These are phyloP conservation scores for Lodderomyces elongisporus DNA, from an alignment of 1,139 yeast genomes.

Conservation along the genomic window DNA sequence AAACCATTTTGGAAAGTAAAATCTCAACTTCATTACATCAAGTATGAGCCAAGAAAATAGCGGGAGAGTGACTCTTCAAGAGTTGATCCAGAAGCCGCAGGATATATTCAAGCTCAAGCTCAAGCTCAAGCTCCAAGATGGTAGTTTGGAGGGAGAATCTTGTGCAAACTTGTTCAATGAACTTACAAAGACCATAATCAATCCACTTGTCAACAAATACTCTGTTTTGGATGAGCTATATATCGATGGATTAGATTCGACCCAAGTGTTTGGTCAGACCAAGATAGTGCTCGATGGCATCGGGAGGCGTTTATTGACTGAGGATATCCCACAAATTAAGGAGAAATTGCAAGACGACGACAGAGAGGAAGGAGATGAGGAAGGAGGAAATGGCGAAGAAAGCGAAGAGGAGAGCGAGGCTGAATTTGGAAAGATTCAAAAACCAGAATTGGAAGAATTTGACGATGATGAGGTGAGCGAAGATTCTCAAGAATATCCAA, in stretches of 20 bases:
- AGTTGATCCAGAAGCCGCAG: constrained; percentile 21
- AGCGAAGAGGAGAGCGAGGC: constrained; percentile 18
- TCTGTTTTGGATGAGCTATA: constrained; percentile 78
- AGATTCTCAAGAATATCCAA: constrained; percentile 9
- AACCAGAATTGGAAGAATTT: constrained; percentile 6
- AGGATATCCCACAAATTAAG: constrained; percentile 11
- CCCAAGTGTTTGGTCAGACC: constrained; percentile 92
- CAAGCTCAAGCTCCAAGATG: constrained; percentile 12
- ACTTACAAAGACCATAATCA: constrained; percentile 52
- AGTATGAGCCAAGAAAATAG: no score
- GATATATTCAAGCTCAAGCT: constrained; percentile 23
- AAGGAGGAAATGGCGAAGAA: constrained; percentile 12
- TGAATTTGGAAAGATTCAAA: constrained; percentile 10
- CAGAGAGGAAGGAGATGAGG: constrained; percentile 15
- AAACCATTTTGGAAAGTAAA: no score
- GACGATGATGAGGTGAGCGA: constrained; percentile 7
- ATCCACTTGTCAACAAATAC: constrained; percentile 58
- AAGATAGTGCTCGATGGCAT: constrained; percentile 59
- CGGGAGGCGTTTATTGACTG: constrained; percentile 35
- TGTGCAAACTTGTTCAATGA: constrained; percentile 22
- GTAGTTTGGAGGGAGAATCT: constrained; percentile 8
- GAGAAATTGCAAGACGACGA: constrained; percentile 15
- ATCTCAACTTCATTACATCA: no score
- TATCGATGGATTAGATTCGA: constrained; percentile 81
- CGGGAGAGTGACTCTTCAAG: no score